Base-by-base conservation (phyloP, 768 basidiomycete genomes). In the Amanita brunnescens region DNA sequence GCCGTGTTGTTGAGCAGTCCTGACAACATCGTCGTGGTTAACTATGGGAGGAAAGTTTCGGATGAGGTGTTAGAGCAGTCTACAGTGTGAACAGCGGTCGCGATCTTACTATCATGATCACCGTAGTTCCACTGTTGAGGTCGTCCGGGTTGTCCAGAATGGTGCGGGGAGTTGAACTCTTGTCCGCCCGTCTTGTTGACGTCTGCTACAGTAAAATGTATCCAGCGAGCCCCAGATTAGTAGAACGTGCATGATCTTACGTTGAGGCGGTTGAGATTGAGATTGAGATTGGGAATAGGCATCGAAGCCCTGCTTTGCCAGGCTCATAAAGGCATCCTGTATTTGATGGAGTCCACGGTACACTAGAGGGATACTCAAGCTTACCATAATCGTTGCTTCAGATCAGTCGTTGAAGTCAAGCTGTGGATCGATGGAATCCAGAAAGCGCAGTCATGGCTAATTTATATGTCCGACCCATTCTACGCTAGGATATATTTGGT, bases 241-340 rank as follows among this genome's bases (percentile, higher is more conserved):
- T 54, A 35, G 51, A 52, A 29, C 48, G 49, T 40, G 21, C 8
- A 9, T 24, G 49, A 54, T 54, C 67, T 62, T 55, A 76, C 74
- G 65, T n/a, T n/a, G n/a, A n/a, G n/a, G n/a, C n/a, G n/a, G n/a
- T 13, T 80, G 75, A 14, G 73, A 77, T 24, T 70, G 60, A 57
- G 70, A 66, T 13, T 80, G 75, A 14, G 73, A 77, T 24, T 70
- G 60, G 57, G 70, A 66, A 67, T 80, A 80, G 61, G 79, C 70
- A 34, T 77, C 64, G 57, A 76, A 64, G 55, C 80, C 79, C 65
- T 89, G 64, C 66, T 88, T 83, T 8, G 86, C 89, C 57, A 90
- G 64, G 52, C 78, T 79, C 33, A 87, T 74, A 59, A 90, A 76
- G 53, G 63, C 73, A 54, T 87, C 85, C 87, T 85, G 37, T 26